A percentile compares a stretch with the other conserved stretches of the same genome.
phyloP scores from a whole-genome alignment of 176 grass and related monocot species.

The Aegilops speltoides region DNA sequence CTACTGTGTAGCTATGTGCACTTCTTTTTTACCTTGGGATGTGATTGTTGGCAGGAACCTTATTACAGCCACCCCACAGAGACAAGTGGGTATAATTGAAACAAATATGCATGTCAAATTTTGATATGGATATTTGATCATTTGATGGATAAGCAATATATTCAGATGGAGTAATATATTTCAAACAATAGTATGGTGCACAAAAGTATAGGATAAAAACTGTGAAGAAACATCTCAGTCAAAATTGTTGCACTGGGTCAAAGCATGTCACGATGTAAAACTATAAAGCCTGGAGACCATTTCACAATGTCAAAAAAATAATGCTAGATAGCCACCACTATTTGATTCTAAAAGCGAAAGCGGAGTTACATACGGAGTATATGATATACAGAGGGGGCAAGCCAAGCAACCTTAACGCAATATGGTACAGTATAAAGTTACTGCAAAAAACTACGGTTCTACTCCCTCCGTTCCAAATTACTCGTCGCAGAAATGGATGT shows the following conservation, averaged over 20 bases:
- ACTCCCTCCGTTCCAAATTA: no score
- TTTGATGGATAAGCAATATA: not conserved
- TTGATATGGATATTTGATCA: not conserved
- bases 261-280: not conserved
- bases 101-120: not conserved
- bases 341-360: not conserved
- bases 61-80: not conserved
- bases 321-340: not conserved
- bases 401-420: not conserved
- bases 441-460: not conserved
- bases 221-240: not conserved
- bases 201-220: not conserved
- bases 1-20: not conserved
- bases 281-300: not conserved
- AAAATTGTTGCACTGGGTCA: not conserved
- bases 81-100: not conserved
- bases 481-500: no score
- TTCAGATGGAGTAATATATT: not conserved
- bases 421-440: not conserved
- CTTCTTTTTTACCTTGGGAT: not conserved
- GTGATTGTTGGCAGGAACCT: not conserved
- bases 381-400: not conserved
- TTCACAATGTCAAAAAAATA: not conserved
- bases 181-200: not conserved
- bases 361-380: not conserved